phyloP scores from a whole-genome alignment of 2,329 filamentous ascomycete species.

The Colletotrichum tamarilloi region DNA sequence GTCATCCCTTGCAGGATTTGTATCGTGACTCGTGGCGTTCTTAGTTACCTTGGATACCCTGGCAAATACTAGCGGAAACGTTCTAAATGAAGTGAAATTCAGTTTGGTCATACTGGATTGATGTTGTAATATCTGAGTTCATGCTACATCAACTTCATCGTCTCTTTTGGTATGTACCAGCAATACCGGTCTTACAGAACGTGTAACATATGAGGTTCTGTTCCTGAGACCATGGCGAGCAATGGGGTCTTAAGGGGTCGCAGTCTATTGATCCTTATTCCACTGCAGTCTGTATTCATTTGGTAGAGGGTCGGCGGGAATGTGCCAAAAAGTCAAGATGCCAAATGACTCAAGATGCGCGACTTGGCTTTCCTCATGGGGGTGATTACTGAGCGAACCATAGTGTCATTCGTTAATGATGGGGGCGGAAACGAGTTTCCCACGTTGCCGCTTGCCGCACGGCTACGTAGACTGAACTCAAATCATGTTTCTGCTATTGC shows the following conservation, averaged over 20 bases:
- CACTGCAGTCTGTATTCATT: too few species aligned
- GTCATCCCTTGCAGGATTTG: neutral
- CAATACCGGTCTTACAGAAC: too few species aligned
- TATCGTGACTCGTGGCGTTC: neutral
- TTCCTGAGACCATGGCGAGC: too few species aligned
- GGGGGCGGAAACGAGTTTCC: neutral
- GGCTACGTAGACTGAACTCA: neutral
- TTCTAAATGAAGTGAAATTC: neutral
- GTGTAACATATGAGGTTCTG: neutral
- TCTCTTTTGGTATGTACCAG: neutral
- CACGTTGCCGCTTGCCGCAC: neutral
- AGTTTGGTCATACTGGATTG: neutral
- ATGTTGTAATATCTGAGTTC: neutral
- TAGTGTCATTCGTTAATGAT: neutral
- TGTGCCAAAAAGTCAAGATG: neutral
- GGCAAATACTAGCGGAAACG: neutral
- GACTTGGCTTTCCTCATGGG: neutral
- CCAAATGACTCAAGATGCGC: neutral
- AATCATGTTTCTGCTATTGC: neutral
- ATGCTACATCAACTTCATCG: neutral
- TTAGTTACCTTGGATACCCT: neutral
- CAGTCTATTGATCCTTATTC: too few species aligned
- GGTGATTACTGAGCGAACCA: neutral
- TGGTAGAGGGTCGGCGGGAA: too few species aligned
- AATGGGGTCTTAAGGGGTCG: too few species aligned